Evolutionary conservation across 495 filamentous ascomycete species (phyloP), one percentile per base, ranked within the genome.

Genomic region (Hypoxylon lienhwacheense): DNA sequence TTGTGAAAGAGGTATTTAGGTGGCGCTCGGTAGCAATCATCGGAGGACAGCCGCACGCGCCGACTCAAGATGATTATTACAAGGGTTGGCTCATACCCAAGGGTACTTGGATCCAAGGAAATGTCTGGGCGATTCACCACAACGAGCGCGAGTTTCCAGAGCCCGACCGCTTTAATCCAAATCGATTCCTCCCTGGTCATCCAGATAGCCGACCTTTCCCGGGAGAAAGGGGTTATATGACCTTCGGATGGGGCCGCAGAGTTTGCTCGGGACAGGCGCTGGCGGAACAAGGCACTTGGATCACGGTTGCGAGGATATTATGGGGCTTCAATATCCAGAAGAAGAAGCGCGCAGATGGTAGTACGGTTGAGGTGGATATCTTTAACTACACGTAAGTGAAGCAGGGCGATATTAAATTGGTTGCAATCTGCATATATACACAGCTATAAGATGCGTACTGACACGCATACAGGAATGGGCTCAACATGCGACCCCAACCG

Each of bases 111-210:
- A 72, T 85, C 4, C 71, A 84, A 40, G 82, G 82, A 2, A 85
- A 86, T 51, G 73, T 80, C 1, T 85, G 83, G 82, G 81, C 82
- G 1, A 84, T 87, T 42, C 82, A 85, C 56, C 77, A 81, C 48
- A 75, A 85, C 63, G 77, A 82, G 39, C 74, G 78, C 20, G 81
- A 85, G 51, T 87, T 85, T 46, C 81, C 80, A 0, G 73, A 82
- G 31, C 81, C 83, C 1, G 80, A 85, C 52, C 66, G 74, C 41
- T 84, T 84, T 59, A 67, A 70, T 12, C 79, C 79, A 0, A 75
- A 79, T 24, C 64, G 79, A 4, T 78, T 72, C 48, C 42, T 80
- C 10, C 52, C 67, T 4, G 77, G 69, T 21, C 70, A 78, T 26
- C 68, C 77, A n/a, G 70, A 76, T 34, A 59, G 63, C 4, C 70